Evolutionary conservation across 139 green algal species (phyloP), one percentile per base, ranked within the genome.

Genomic region (Limnomonas spitsbergensis): DNA sequence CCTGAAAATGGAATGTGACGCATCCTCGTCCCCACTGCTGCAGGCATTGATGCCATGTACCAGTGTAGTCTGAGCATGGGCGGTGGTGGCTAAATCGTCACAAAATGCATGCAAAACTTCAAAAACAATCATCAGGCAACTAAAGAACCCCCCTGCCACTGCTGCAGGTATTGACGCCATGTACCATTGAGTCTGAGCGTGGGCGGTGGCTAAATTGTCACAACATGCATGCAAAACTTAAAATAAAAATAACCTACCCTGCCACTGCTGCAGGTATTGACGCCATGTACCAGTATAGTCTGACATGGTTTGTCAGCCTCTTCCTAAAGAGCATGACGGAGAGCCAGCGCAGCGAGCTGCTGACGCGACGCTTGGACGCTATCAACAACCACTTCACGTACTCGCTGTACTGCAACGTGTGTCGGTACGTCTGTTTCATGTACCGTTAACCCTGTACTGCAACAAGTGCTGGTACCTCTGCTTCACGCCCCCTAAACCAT

Each of bases 351-450:
- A 67, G 56, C 29, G 56, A 78, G 1, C 69, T 79, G 42, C 73
- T 88, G 40, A 40, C n/a, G 0, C 52, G 47, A 35, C 82, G 92
- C 3, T 83, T 95, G 0, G 70, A 37, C 7, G 83, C 79, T 66
- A 88, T 96, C 37, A 92, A 94, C 77, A 68, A 89, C 4, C 82
- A 88, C 73, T 95, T 96, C 88, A 94, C 90, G 4, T 90, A 88
- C 66, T 79, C 73, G 7, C 78, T 94, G 53, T 96, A 95, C 82
- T 56, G 84, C 71, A 94, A 94, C 74, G 82, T 95, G 26, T 94
- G 90, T 82, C 56, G 77, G 77, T 84, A 38, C 3, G 81, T 6
- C 3, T 42, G 61, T 70, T 70, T 56, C 7, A 47, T n/a, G n/a
- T n/a, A n/a, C 32, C 26, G 40, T 32, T 73, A 24, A 42, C 7